Base-by-base conservation (phyloP, 805 yeast species). In the Candida golubevii region DNA sequence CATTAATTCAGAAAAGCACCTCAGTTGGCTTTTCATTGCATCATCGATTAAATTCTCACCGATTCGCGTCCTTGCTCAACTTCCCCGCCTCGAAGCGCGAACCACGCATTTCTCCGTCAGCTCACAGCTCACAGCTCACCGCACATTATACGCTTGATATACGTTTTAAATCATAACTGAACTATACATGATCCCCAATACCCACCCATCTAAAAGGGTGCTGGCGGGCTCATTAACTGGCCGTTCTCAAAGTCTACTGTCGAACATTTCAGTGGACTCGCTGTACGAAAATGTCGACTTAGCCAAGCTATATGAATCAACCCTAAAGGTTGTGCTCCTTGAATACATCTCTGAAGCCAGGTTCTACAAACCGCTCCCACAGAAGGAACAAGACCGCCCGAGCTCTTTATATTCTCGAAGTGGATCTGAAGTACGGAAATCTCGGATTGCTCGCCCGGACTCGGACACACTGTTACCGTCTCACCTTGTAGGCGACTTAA, bases 331-430 rank as follows among this genome's bases (percentile, higher is more conserved):
- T 7, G 58, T 83, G 2, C 60, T 85, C 10, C 58, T 85, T 14
- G 83, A 80, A 38, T 82, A 84, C 54, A 65, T 77, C 42, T 78
- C 74, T 46, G 88, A 82, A 59, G 86, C 86, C 2, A 62, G 88
- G 32, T 83, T 82, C 63, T 62, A 73, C 41, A 69, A 65, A 12
- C 67, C 66, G 26, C 38, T 58, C 3, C 30, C 33, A 9, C 40
- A 11, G 10, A 6, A 30, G 27, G 15, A 33, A 4, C 27, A 29
- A 26, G 39, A 32, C 15, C 31, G 35, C 10, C 44, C 41, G 3
- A 10, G 11, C 8, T 33, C 38, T 32, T 12, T 26, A 4, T 11
- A 33, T 6, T 32, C 44, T 8, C 44, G 44, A n/a, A 15, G 12
- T 28, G 32, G 45, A 14, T 30, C 40, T 4, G 44, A 37, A 13